Conservation (phyloP, 805 yeast species). For the Candida ponderosae region DNA sequence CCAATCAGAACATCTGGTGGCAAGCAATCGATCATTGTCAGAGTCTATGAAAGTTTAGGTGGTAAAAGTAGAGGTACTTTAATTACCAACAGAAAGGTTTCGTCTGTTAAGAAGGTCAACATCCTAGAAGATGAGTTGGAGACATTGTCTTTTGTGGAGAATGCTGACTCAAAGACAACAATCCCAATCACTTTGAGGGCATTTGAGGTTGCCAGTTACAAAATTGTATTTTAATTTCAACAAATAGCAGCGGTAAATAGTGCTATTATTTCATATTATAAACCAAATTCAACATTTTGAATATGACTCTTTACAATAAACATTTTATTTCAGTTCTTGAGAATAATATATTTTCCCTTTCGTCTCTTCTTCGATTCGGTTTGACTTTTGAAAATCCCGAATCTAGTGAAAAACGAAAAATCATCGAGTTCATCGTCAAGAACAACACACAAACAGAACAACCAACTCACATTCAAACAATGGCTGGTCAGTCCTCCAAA, state of each 20-base stretch:
- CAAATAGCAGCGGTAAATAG: no score
- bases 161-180: conserved; percentile 10
- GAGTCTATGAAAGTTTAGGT: conserved; percentile 86
- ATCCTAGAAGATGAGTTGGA: conserved; percentile 30
- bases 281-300: no score
- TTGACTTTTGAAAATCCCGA: no score
- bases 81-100: conserved; percentile 30
- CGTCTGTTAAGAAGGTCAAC: conserved; percentile 24
- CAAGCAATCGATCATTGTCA: conserved; percentile 48
- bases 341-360: no score
- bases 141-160: conserved; percentile 16
- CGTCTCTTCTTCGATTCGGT: no score
- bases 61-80: conserved; percentile 57
- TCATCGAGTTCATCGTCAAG: no score
- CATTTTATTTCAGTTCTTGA: no score
- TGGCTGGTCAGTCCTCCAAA: conserved; percentile 55
- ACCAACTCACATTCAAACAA: conserved; percentile 12
- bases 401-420: no score
- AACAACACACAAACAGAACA: no score
- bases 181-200: conserved; percentile 49
- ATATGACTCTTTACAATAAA: no score
- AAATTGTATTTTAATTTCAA: conserved; percentile 20
- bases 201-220: conserved; percentile 62
- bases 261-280: no score
- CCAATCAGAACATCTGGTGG: conserved; percentile 40